Percentiles rank a stretch among this genome's conserved stretches.
phyloP scores from a whole-genome alignment of 495 filamentous ascomycete genomes.

The Sordaria brevicollis region DNA sequence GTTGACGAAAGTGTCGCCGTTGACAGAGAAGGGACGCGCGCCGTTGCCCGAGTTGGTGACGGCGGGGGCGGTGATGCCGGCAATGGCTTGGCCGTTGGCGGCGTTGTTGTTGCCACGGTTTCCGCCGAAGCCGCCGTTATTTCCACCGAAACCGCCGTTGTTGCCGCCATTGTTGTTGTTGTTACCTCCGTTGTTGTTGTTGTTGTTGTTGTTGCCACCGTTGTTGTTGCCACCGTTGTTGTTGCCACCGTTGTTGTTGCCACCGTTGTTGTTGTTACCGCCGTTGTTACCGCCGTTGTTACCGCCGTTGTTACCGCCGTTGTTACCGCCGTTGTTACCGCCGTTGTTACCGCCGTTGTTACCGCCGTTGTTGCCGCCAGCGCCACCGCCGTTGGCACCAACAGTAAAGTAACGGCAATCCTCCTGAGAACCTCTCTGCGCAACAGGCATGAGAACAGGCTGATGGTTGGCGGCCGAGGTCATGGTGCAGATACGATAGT shows the following conservation, averaged over 20 bases:
- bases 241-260: constrained; percentile 9
- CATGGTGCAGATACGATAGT: constrained; percentile 68
- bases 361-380: constrained; percentile 11
- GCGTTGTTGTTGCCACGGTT: not conserved
- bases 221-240: constrained; percentile 7
- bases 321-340: constrained; percentile 9
- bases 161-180: constrained; percentile 1
- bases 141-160: not conserved
- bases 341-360: constrained; percentile 15
- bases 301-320: constrained; percentile 4
- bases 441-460: constrained; percentile 68
- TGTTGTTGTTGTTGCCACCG: constrained; percentile 2
- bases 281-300: constrained; percentile 5
- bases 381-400: constrained; percentile 11
- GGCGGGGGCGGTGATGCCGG: constrained; percentile 23
- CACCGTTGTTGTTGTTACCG: constrained; percentile 12
- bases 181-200: constrained; percentile 3
- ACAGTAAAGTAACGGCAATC: constrained; percentile 58
- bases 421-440: constrained; percentile 63
- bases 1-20: constrained; percentile 40
- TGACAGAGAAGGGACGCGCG: constrained; percentile 38
- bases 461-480: constrained; percentile 61
- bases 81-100: constrained; percentile 14
- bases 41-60: constrained; percentile 30
- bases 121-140: not conserved